Evolutionary conservation across 495 filamentous ascomycete genomes (phyloP).

Genomic region (Cudoniella acicularis): DNA sequence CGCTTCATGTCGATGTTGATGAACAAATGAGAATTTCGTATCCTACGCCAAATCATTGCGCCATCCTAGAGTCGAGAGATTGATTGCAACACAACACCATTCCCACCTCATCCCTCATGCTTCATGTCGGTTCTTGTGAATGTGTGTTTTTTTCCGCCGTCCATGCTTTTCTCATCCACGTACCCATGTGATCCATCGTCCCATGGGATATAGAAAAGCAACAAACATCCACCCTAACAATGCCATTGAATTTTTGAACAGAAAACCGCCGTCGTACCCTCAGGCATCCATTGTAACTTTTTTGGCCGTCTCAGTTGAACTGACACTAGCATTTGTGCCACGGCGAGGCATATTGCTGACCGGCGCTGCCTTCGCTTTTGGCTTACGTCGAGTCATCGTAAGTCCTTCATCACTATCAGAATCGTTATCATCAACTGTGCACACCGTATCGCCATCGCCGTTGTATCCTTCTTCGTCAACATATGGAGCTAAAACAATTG

Average conservation of each 20-base stretch:
- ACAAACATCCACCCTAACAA: neutral
- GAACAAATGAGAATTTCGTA: too few species aligned
- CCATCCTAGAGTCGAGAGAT: too few species aligned
- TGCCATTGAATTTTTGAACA: neutral
- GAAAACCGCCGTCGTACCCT: slow-evolving; percentile 11
- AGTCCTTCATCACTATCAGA: slow-evolving; percentile 54
- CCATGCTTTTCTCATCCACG: neutral
- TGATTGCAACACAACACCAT: too few species aligned
- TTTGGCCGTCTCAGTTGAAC: slow-evolving; percentile 54
- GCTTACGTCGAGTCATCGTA: slow-evolving; percentile 43
- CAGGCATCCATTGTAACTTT: slow-evolving; percentile 35
- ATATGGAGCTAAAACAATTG: slow-evolving; percentile 12
- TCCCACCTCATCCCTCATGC: neutral
- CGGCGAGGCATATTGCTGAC: slow-evolving; percentile 29
- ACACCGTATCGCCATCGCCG: slow-evolving; percentile 36
- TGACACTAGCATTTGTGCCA: slow-evolving; percentile 48
- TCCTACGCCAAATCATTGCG: too few species aligned
- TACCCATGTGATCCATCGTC: neutral
- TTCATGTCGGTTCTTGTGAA: neutral
- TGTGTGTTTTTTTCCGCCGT: neutral
- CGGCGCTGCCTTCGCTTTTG: slow-evolving; percentile 21
- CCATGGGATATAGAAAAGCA: neutral
- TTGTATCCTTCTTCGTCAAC: slow-evolving; percentile 53
- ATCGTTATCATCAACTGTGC: slow-evolving; percentile 43
- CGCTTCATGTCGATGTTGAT: too few species aligned